Conservation (phyloP, 768 basidiomycete genomes). For the Boletellus ananas region DNA sequence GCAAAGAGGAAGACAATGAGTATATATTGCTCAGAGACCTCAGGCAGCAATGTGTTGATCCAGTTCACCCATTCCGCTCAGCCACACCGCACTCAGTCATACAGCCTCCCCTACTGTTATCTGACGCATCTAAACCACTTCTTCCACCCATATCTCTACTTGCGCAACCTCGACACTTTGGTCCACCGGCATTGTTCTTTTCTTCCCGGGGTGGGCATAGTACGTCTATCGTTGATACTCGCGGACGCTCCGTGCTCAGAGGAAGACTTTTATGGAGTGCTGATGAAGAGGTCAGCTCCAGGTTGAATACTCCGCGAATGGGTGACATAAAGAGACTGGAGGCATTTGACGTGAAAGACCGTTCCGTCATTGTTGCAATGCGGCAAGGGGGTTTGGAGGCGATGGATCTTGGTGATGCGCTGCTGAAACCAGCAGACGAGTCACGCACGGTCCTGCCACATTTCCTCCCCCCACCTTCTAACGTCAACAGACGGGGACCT, state of each 20-base stretch:
- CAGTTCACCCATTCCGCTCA: conserved; percentile 69
- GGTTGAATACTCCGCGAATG: conserved; percentile 44
- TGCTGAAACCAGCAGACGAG: conserved; percentile 75
- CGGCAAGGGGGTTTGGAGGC: conserved; percentile 83
- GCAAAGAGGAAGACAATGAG: conserved; percentile 68
- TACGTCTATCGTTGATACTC: conserved; percentile 82
- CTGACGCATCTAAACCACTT: conserved; percentile 50
- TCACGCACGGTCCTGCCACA: conserved; percentile 71
- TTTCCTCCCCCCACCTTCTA: conserved; percentile 58
- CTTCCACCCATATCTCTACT: conserved; percentile 73
- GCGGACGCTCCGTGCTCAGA: conserved; percentile 80
- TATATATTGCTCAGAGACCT: conserved; percentile 72
- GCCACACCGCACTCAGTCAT: conserved; percentile 42
- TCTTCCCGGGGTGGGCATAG: conserved; percentile 89
- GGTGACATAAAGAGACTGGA: conserved; percentile 83
- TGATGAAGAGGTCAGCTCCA: conserved; percentile 50
- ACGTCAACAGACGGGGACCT: conserved; percentile 64
- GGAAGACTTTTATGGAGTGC: conserved; percentile 76
- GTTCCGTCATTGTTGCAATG: conserved; percentile 79
- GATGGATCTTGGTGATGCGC: conserved; percentile 73
- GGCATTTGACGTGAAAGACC: conserved; percentile 72
- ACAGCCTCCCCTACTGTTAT: conserved; percentile 16
- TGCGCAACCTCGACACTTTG: conserved; percentile 76
- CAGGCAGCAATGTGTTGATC: conserved; percentile 74
- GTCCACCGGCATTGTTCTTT: conserved; percentile 82